phyloP scores from a whole-genome alignment of 768 basidiomycete genomes.

The Pholiota molesta region DNA sequence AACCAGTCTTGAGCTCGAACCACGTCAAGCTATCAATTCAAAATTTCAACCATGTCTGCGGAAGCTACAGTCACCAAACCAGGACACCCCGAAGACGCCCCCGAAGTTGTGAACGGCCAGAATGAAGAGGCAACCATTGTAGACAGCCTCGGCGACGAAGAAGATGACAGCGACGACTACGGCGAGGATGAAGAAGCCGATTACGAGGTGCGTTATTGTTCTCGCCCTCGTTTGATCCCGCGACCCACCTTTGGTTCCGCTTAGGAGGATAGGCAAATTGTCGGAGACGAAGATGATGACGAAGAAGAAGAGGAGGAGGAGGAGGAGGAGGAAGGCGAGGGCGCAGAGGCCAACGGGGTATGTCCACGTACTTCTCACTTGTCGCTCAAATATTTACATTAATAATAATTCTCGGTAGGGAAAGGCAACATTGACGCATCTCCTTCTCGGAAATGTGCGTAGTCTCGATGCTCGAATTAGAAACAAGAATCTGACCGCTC shows the following conservation, averaged over 20 bases:
- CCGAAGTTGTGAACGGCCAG: conserved; percentile 12
- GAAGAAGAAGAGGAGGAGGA: conserved; percentile 25
- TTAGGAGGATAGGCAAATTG: conserved; percentile 25
- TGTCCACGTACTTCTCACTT: neutral
- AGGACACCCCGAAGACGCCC: conserved; percentile 5
- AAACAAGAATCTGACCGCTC: neutral
- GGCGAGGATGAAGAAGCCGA: conserved; percentile 28
- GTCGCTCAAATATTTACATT: neutral
- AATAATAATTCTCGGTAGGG: conserved; percentile 10
- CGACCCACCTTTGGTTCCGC: neutral
- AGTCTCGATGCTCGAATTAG: neutral
- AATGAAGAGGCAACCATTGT: conserved; percentile 26
- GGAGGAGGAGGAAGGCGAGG: conserved; percentile 19
- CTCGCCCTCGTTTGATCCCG: neutral
- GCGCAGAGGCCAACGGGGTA: conserved; percentile 12
- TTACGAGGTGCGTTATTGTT: conserved; percentile 23
- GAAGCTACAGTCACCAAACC: conserved; percentile 3
- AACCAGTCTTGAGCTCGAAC: neutral
- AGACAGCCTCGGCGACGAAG: conserved; percentile 17
- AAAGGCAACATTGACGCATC: conserved; percentile 28
- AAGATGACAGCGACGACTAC: conserved; percentile 32
- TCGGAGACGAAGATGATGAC: conserved; percentile 28
- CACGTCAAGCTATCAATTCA: neutral
- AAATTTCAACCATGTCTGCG: neutral
- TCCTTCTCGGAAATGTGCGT: conserved; percentile 33